A percentile compares a stretch with the other conserved stretches of the same genome.
Conservation (phyloP, 805 yeast genomes). For the Jamesozyma lodderae region DNA sequence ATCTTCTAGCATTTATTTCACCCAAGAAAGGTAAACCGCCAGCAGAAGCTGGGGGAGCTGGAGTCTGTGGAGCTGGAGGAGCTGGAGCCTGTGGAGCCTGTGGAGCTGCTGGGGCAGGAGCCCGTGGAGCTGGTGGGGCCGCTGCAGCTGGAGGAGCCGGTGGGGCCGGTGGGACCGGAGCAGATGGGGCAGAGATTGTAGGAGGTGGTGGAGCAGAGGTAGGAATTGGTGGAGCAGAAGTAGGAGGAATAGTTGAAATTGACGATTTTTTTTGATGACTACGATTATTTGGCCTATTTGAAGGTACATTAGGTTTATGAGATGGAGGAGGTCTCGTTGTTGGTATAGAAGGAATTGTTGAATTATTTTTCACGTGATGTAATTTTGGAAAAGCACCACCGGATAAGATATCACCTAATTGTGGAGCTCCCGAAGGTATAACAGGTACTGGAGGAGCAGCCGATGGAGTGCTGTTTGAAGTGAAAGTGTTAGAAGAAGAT, state of each 20-base stretch:
- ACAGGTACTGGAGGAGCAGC: conserved; percentile 23
- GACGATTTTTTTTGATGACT: conserved; percentile 9
- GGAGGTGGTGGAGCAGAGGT: conserved; percentile 24
- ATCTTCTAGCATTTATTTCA: conserved; percentile 44
- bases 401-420: conserved; percentile 36
- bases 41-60: conserved; percentile 18
- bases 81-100: conserved; percentile 11
- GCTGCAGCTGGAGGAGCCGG: conserved; percentile 20
- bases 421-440: conserved; percentile 26
- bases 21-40: conserved; percentile 46
- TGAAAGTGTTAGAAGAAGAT: conserved; percentile 13
- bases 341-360: conserved; percentile 12
- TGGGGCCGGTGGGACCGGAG: conserved; percentile 13
- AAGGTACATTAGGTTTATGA: conserved; percentile 15
- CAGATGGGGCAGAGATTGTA: conserved; percentile 13
- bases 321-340: conserved; percentile 11
- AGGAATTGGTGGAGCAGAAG: conserved; percentile 19
- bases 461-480: conserved; percentile 11
- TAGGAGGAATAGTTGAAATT: conserved; percentile 16
- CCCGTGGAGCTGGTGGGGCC: conserved; percentile 14
- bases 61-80: conserved; percentile 11
- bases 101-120: conserved; percentile 14
- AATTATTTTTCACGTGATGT: conserved; percentile 35
- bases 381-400: conserved; percentile 76
- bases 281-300: conserved; percentile 14